These are phyloP conservation scores for Rhinocladiella mackenziei DNA, from an alignment of 2,329 filamentous ascomycete species.

Conservation along the genomic window DNA sequence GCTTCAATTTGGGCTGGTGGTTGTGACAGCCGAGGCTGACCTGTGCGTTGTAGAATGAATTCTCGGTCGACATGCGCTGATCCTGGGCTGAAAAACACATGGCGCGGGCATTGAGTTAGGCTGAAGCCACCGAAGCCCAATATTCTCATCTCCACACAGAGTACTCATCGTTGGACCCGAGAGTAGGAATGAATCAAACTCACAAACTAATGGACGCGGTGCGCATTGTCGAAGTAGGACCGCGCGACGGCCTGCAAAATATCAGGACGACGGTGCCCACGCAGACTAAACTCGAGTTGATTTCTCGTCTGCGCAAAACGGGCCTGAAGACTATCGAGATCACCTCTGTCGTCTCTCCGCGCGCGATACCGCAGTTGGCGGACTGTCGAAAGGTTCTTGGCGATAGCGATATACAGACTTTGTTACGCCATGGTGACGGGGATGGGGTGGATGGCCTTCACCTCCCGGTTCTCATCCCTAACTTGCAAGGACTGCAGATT, in stretches of 20 bases:
- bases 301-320: conserved; percentile 63
- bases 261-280: conserved; percentile 69
- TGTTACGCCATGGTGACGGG: conserved; percentile 1
- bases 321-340: conserved; percentile 73
- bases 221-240: conserved; percentile 75
- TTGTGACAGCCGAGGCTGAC: too few relatives aligned
- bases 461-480: conserved; percentile 41
- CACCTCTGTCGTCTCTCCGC: conserved; percentile 76
- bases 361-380: conserved; percentile 74
- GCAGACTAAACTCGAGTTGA: conserved; percentile 70
- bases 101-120: too few relatives aligned
- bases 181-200: too few relatives aligned
- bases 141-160: too few relatives aligned
- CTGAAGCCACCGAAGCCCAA: too few relatives aligned
- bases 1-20: too few relatives aligned
- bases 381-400: conserved; percentile 33
- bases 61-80: too few relatives aligned
- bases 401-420: background rate
- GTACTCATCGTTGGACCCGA: too few relatives aligned
- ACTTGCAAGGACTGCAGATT: conserved; percentile 50
- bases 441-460: conserved; percentile 25
- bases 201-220: too few relatives aligned
- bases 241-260: conserved; percentile 82
- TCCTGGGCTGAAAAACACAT: too few relatives aligned
- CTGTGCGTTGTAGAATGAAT: too few relatives aligned